These are phyloP conservation scores for Gaeumannomyces sp. DNA, from an alignment of 2,329 filamentous ascomycete genomes.

Conservation along the genomic window DNA sequence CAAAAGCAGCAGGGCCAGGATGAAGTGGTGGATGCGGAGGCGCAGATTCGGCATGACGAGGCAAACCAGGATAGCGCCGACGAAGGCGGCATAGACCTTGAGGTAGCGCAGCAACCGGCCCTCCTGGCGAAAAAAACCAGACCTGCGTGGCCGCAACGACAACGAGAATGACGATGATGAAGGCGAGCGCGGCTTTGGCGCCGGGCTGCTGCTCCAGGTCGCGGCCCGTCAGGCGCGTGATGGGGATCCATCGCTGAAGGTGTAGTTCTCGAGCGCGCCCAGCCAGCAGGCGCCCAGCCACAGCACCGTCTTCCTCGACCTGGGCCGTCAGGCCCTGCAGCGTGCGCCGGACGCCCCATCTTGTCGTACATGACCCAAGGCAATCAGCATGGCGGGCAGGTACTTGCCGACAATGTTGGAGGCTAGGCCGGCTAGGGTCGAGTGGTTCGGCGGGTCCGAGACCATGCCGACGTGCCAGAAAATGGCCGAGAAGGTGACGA, in stretches of 20 bases:
- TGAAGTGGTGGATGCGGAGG: constrained; percentile 91
- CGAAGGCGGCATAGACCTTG: constrained; percentile 67
- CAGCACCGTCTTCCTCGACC: constrained; percentile 79
- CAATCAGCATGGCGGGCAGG: constrained; percentile 79
- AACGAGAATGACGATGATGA: constrained; percentile 67
- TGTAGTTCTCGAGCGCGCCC: constrained; percentile 89
- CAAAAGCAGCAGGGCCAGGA: constrained; percentile 77
- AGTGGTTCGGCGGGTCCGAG: constrained; percentile 72
- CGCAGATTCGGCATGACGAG: constrained; percentile 69
- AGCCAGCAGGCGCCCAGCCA: constrained; percentile 91
- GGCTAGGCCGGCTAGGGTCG: constrained; percentile 63
- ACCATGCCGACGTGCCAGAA: constrained; percentile 90
- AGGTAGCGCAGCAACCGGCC: constrained; percentile 74
- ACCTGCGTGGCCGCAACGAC: constrained; percentile 67
- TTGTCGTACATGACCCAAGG: constrained; percentile 83
- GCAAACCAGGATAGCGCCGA: constrained; percentile 60
- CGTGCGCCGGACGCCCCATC: constrained; percentile 67
- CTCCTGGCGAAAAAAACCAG: constrained; percentile 80
- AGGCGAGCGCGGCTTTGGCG: constrained; percentile 72
- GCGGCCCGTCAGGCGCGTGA: constrained; percentile 83
- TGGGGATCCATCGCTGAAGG: constrained; percentile 83
- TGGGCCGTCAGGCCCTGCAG: constrained; percentile 71
- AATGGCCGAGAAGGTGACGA: constrained; percentile 70
- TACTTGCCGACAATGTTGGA: constrained; percentile 76
- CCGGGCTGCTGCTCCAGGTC: constrained; percentile 87